Evolutionary conservation across 192 early-diverging fungal genomes (phyloP).

Genomic region (Rhizophagus sp.): DNA sequence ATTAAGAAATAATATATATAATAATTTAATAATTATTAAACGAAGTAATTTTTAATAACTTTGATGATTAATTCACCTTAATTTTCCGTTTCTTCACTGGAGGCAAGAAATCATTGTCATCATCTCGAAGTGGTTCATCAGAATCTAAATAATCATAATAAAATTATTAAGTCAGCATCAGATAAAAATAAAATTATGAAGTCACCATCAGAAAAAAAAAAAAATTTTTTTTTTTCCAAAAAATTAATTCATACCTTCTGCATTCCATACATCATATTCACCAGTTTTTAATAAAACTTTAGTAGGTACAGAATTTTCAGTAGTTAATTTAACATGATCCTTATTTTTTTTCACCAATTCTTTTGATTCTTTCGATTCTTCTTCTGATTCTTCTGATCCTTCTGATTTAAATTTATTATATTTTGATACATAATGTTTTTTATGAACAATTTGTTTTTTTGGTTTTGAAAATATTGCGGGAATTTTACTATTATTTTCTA

Average conservation of each 20-base stretch:
- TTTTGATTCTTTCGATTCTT: background rate
- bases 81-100: constrained; percentile 46
- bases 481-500: constrained; percentile 71
- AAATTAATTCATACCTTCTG: constrained; percentile 8
- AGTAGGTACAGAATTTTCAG: background rate
- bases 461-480: constrained; percentile 41
- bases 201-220: background rate
- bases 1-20: too few species aligned
- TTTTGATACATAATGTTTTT: background rate
- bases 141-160: constrained; percentile 3
- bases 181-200: background rate
- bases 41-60: background rate
- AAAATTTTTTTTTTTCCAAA: background rate
- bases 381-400: background rate
- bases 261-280: constrained; percentile 69
- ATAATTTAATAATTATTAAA: constrained; percentile 21
- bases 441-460: background rate
- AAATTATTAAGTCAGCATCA: background rate
- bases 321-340: too few species aligned
- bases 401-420: background rate
- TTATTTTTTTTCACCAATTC: too few species aligned
- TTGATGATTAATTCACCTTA: constrained; percentile 30
- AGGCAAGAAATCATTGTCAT: constrained; percentile 46
- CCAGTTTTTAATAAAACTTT: constrained; percentile 43
- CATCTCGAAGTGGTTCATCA: constrained; percentile 5